phyloP scores from a whole-genome alignment of 164 flowering plant species.

The Echeveria elegans region DNA sequence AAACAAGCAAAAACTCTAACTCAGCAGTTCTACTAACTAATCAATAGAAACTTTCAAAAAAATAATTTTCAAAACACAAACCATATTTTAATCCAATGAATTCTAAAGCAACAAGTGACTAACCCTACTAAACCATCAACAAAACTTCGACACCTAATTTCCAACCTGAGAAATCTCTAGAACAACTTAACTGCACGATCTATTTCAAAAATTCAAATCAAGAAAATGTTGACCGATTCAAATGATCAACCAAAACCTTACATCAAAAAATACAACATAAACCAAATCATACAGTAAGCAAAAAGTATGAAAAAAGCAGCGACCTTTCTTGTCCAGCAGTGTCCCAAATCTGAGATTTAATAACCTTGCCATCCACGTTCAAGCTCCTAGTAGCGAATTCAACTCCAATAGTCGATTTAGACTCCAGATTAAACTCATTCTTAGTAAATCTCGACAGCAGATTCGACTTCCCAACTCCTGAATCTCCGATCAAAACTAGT shows the following conservation, averaged over 20 bases:
- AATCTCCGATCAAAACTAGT: conserved; percentile 2
- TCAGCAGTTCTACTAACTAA: no score
- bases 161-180: no score
- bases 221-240: neutral
- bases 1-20: no score
- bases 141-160: no score
- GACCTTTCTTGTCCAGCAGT: conserved; percentile 5
- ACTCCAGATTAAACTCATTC: conserved; percentile 4
- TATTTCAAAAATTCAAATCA: neutral
- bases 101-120: no score
- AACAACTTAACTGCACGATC: neutral
- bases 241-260: neutral
- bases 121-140: no score
- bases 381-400: conserved; percentile 2
- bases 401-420: conserved; percentile 2
- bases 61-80: no score
- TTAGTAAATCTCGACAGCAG: conserved; percentile 1
- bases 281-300: neutral
- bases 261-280: neutral
- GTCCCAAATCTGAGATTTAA: conserved; percentile 4
- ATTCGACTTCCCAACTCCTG: conserved; percentile 5
- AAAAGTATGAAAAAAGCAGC: neutral
- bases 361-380: conserved; percentile 1
- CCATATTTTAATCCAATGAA: no score
- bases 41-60: no score